Percentiles rank a stretch among this genome's conserved stretches.
Conservation (phyloP, 306 rosid species). For the Quercus wislizeni region DNA sequence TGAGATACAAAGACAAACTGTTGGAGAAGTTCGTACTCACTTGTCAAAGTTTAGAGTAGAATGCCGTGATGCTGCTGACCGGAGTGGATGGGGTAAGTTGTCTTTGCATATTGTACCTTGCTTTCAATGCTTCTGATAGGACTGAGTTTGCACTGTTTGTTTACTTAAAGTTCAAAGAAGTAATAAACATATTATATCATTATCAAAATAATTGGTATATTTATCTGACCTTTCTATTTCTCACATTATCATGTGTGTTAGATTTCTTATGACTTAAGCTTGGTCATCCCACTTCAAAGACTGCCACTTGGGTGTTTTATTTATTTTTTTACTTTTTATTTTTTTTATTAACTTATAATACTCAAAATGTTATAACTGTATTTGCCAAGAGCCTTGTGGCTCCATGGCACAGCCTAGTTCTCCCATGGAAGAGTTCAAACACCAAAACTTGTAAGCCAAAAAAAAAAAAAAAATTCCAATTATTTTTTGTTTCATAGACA, state of each 20-base stretch:
- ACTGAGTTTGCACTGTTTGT: background rate
- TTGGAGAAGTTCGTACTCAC: conserved; percentile 75
- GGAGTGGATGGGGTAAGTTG: conserved; percentile 83
- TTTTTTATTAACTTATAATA: background rate
- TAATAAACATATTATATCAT: background rate
- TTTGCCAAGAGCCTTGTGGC: too few relatives aligned
- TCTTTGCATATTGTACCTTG: conserved; percentile 4
- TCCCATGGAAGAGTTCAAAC: too few relatives aligned
- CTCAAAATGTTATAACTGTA: background rate
- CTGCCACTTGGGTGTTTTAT: too few relatives aligned
- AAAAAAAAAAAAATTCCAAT: too few relatives aligned
- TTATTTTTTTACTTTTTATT: background rate
- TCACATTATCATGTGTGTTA: background rate
- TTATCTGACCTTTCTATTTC: background rate
- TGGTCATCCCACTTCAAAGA: background rate
- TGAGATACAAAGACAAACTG: conserved; percentile 81
- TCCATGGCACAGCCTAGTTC: too few relatives aligned
- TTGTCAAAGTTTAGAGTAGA: conserved; percentile 78
- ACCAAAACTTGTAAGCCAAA: too few relatives aligned
- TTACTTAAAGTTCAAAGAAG: background rate
- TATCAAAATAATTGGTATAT: background rate
- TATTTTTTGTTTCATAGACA: background rate
- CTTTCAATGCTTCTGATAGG: background rate
- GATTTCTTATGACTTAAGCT: background rate
- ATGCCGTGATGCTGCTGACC: conserved; percentile 83